Evolutionary conservation across 805 yeast species (phyloP), one percentile per base, ranked within the genome.

Genomic region (Lachancea meyersii): DNA sequence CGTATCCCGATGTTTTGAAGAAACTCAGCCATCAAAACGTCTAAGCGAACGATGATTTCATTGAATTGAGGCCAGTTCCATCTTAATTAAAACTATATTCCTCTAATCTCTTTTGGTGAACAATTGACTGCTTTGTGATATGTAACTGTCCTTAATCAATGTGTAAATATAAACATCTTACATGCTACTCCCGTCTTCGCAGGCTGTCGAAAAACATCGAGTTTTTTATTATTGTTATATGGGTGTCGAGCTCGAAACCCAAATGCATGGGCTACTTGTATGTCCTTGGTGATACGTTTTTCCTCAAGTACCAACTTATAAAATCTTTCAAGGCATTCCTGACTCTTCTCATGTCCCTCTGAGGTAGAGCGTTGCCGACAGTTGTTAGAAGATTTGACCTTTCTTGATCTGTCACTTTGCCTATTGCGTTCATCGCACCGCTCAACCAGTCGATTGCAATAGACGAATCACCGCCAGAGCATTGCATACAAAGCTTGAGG

Each of bases 291-390:
- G 69, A 72, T 18, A 86, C 74, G 53, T 86, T 83, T 59, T 86
- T 82, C 52, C 95, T 70, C 24, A 81, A 67, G 63, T 86, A 88
- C 93, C 96, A 85, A 42, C 73, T 77, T 31, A 86, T 77, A 58
- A 89, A 91, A 57, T 83, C 91, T 54, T 79, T 76, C 41, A 89
- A 67, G 35, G 84, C 73, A 3, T 78, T 69, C 53, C 95, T 75
- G 20, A 86, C 78, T 49, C 86, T 75, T 59, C 91, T 75, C 60
- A 71, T 79, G 61, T 87, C 89, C 53, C 77, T 80, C 19, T 80
- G 77, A 28, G 71, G 73, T 38, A 86, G 66, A 0, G 93, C 83
- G 11, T 65, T 68, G n/a, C 70, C 71, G 4, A 82, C 69, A 1
- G 80, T 71, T 7, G 68, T 67, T 26, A 81, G 54, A 48, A 88